Evolutionary conservation across 345 rosid genomes (phyloP).

Genomic region (Melaleuca quinquenervia): DNA sequence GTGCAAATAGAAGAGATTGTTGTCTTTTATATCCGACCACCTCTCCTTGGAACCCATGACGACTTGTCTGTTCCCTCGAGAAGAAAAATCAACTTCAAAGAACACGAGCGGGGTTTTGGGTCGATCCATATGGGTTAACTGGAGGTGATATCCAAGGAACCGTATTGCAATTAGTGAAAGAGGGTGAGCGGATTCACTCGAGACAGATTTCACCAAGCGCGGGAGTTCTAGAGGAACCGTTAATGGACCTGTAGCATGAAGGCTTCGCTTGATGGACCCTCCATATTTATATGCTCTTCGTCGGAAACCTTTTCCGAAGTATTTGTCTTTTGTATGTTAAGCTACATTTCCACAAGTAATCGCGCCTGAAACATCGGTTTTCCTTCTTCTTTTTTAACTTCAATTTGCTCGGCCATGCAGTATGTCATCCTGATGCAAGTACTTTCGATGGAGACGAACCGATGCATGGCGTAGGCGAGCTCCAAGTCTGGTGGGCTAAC

Average conservation of each 20-base stretch:
- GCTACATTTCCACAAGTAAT: background rate
- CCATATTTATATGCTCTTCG: background rate
- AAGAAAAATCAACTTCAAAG: background rate
- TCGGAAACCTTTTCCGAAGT: background rate
- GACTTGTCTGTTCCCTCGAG: background rate
- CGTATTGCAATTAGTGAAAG: background rate
- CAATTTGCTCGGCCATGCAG: background rate
- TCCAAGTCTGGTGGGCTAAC: no score
- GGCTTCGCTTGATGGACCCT: background rate
- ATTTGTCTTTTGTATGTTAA: background rate
- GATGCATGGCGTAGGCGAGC: no score
- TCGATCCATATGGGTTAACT: background rate
- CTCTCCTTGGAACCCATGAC: background rate
- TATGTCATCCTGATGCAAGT: background rate
- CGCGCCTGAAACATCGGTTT: background rate
- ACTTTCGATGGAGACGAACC: background rate
- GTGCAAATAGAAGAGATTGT: background rate
- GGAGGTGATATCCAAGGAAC: background rate
- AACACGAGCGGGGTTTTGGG: no score
- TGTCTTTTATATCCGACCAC: background rate
- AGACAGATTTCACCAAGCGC: no score
- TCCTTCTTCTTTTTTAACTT: background rate
- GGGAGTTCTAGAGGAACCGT: background rate
- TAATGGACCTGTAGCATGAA: background rate
- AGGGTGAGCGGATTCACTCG: background rate